Percentiles rank a stretch among this genome's conserved stretches.
Conservation (phyloP, 2,329 filamentous ascomycete genomes). For the Metarhizium humberi region DNA sequence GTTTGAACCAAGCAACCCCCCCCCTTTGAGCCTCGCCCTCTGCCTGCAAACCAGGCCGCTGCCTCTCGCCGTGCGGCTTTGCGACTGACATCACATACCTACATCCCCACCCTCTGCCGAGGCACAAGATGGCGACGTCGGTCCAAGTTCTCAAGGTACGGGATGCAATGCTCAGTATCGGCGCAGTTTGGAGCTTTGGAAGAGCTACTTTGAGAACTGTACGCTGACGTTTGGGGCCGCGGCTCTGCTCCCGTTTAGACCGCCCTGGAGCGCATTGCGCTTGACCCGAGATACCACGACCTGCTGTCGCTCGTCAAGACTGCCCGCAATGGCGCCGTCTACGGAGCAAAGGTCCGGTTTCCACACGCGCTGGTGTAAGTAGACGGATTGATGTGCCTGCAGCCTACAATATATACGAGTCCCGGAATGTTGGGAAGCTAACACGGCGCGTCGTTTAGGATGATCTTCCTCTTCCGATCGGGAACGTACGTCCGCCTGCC, state of each 20-base stretch:
- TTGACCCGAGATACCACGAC: slow-evolving; percentile 80
- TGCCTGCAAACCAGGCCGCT: background rate
- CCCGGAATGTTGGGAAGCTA: slow-evolving; percentile 5
- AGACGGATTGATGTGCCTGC: slow-evolving; percentile 8
- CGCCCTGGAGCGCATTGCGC: slow-evolving; percentile 63
- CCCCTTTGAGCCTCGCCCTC: background rate
- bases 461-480: slow-evolving; percentile 94
- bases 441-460: slow-evolving; percentile 39
- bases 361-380: slow-evolving; percentile 81
- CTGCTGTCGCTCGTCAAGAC: slow-evolving; percentile 80
- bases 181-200: background rate
- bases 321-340: slow-evolving; percentile 92
- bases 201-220: background rate
- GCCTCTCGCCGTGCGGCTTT: background rate
- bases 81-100: background rate
- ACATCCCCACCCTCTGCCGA: slow-evolving; percentile 10
- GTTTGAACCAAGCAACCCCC: background rate
- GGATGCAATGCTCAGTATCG: background rate
- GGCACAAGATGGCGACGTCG: slow-evolving; percentile 17
- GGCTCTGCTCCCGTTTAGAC: slow-evolving; percentile 35
- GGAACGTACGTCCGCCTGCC: slow-evolving; percentile 54
- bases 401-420: background rate
- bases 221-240: background rate
- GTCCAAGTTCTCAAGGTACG: slow-evolving; percentile 21
- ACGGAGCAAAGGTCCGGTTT: slow-evolving; percentile 95